Conservation (phyloP, 2,329 filamentous ascomycete species). For the Gnomoniopsis sp. region DNA sequence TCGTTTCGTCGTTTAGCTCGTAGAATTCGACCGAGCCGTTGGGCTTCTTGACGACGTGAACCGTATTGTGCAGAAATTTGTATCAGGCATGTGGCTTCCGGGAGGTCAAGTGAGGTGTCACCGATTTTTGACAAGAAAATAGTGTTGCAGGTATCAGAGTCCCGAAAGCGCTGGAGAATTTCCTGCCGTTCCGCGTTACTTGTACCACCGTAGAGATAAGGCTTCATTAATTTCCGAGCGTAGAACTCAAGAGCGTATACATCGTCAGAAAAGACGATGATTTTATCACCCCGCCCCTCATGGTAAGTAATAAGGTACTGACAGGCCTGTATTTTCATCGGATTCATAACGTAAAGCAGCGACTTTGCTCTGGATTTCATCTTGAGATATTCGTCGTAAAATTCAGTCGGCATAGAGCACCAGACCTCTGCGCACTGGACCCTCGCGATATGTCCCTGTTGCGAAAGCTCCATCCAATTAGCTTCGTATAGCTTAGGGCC, state of each 20-base stretch:
- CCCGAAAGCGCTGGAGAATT: slow-evolving; percentile 91
- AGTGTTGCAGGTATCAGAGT: slow-evolving; percentile 85
- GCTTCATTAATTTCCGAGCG: slow-evolving; percentile 77
- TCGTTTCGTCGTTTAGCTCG: slow-evolving; percentile 94
- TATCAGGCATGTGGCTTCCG: slow-evolving; percentile 93
- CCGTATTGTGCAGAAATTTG: slow-evolving; percentile 98
- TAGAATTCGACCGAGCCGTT: slow-evolving; percentile 87
- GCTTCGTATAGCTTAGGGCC: slow-evolving; percentile 97
- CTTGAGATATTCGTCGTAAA: slow-evolving; percentile 89
- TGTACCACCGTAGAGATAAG: slow-evolving; percentile 89
- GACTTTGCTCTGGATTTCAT: slow-evolving; percentile 51
- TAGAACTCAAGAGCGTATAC: slow-evolving; percentile 89
- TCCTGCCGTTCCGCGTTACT: slow-evolving; percentile 79
- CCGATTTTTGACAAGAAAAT: slow-evolving; percentile 97
- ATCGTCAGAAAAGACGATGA: slow-evolving; percentile 97
- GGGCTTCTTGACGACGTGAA: slow-evolving; percentile 92
- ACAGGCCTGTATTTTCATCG: slow-evolving; percentile 92
- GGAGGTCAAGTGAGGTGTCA: slow-evolving; percentile 92
- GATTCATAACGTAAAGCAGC: slow-evolving; percentile 91
- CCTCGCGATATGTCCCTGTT: slow-evolving; percentile 93
- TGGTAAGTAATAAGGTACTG: slow-evolving; percentile 99
- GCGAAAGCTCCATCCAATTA: slow-evolving; percentile 98
- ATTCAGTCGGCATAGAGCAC: slow-evolving; percentile 99
- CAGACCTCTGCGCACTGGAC: slow-evolving; percentile 98
- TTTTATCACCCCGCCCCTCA: slow-evolving; percentile 90